Base-by-base conservation (phyloP, 2,329 filamentous ascomycete genomes). In the Didymella segeticola region DNA sequence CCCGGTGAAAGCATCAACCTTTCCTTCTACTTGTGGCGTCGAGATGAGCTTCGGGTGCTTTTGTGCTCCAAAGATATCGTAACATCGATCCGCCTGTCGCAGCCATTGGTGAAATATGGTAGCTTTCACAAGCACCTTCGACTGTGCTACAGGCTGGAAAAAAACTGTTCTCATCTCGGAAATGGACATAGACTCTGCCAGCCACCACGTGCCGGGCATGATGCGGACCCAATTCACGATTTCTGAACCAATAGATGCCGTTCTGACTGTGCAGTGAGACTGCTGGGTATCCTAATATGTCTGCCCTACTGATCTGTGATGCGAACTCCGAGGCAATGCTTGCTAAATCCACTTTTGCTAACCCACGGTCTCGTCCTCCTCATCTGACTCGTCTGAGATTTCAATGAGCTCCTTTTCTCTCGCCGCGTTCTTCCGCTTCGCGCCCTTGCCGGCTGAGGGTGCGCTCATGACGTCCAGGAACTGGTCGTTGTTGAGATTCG, bases 381-480 rank as follows among this genome's bases (percentile, higher is more conserved):
- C 63, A 23, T 71, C 70, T 9, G 67, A 69, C 22, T 64, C 64
- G 36, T 73, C 69, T 6, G 70, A 73, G n/a, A 71, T 70, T 38
- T 72, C 70, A 10, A 71, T 53, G 15, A 64, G 54, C 14, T 67
- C 62, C 15, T 67, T 66, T 9, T 56, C 54, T 23, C 25, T 69
- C 7, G 62, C 62, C 14, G 64, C 25, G 8, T 73, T 63, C 67
- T 75, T 80, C 62, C 75, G 75, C 26, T 71, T 74, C 9, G 68
- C 68, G 22, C 71, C 73, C 23, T 71, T 72, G 43, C 75, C 74
- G 25, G 72, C 66, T 20, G 75, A 70, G 15, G 76, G 76, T n/a
- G 83, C 82, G 67, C 84, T 86, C 70, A 89, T 86, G 8, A 77
- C 78, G 70, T 89, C 86, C 42, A 89, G 74, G 70, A 86, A 89